Conservation (phyloP, 495 filamentous ascomycete species). For the Penicillium longicatenatum region DNA sequence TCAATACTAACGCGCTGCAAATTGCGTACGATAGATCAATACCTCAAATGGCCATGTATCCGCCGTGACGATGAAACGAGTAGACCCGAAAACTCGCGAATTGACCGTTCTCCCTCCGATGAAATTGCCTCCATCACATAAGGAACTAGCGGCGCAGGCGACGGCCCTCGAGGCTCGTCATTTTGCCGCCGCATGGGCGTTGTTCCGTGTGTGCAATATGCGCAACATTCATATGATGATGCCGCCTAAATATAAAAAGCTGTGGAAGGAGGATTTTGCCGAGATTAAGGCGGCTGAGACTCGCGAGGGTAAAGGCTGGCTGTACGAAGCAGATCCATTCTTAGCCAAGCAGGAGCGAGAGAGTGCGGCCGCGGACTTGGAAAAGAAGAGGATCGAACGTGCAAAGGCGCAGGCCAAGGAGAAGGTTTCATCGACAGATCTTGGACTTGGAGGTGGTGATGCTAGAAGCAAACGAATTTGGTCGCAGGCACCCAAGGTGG, state of each 20-base stretch:
- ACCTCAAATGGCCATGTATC: conserved; percentile 67
- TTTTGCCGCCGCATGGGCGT: conserved; percentile 85
- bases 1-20: neutral
- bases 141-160: conserved; percentile 65
- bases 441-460: conserved; percentile 37
- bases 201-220: conserved; percentile 92
- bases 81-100: conserved; percentile 83
- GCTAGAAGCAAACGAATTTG: conserved; percentile 64
- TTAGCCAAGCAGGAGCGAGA: conserved; percentile 75
- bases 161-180: conserved; percentile 88
- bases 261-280: conserved; percentile 87
- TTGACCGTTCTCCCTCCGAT: conserved; percentile 73
- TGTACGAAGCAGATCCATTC: conserved; percentile 97
- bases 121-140: conserved; percentile 72
- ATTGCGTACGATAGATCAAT: conserved; percentile 41
- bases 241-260: conserved; percentile 80
- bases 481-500: conserved; percentile 83
- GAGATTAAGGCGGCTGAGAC: conserved; percentile 75
- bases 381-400: conserved; percentile 68
- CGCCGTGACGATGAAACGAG: conserved; percentile 73
- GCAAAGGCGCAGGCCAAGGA: conserved; percentile 65
- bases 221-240: conserved; percentile 91
- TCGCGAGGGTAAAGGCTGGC: conserved; percentile 76
- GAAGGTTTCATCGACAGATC: conserved; percentile 51
- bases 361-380: conserved; percentile 65